Conservation (phyloP, 1,139 yeast genomes). For the Pichia sp. region DNA sequence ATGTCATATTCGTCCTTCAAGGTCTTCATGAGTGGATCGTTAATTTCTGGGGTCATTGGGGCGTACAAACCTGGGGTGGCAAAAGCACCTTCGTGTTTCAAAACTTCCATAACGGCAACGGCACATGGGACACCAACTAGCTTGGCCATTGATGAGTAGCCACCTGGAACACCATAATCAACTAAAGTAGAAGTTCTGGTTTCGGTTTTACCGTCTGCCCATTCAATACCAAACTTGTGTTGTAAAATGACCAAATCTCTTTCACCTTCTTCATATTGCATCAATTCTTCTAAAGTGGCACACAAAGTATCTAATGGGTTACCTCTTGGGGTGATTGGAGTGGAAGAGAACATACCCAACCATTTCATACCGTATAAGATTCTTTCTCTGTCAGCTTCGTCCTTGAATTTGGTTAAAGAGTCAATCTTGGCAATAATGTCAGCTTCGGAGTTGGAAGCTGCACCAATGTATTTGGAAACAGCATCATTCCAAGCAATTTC, state of each 20-base stretch:
- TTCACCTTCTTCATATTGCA: conserved; percentile 95
- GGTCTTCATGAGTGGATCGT: conserved; percentile 83
- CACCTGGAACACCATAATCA: conserved; percentile 88
- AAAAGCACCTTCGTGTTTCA: conserved; percentile 60
- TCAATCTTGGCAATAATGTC: conserved; percentile 73
- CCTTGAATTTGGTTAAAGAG: conserved; percentile 72
- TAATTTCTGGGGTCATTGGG: conserved; percentile 85
- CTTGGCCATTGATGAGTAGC: conserved; percentile 98
- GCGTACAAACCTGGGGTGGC: conserved; percentile 80
- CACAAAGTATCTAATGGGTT: conserved; percentile 94
- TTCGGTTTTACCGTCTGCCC: conserved; percentile 89
- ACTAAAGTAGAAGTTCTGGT: conserved; percentile 92
- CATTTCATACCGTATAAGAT: conserved; percentile 85
- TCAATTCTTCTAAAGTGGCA: conserved; percentile 88
- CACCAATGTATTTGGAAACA: conserved; percentile 64
- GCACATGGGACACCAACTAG: conserved; percentile 98
- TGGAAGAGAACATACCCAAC: conserved; percentile 85
- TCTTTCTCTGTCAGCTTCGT: conserved; percentile 74
- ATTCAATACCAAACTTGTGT: conserved; percentile 95
- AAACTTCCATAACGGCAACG: conserved; percentile 82
- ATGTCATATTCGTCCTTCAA: conserved; percentile 87
- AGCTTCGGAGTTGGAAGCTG: conserved; percentile 57
- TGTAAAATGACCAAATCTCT: conserved; percentile 92
- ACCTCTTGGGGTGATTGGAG: conserved; percentile 75
- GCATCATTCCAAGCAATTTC: conserved; percentile 86